phyloP scores from a whole-genome alignment of 371 early-diverging fungal genomes.

The Vairimorpha ceranae region DNA sequence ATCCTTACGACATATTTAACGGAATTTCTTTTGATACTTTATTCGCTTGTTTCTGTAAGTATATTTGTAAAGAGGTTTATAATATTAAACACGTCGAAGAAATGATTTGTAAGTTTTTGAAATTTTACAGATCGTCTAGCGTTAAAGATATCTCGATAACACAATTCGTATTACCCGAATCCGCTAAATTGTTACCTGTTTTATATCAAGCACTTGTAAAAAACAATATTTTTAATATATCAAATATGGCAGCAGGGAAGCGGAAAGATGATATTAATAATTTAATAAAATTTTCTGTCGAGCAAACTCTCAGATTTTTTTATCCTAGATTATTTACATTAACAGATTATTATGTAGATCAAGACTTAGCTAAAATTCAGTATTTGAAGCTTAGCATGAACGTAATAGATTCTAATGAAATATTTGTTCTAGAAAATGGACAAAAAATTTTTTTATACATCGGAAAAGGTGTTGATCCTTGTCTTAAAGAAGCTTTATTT shows the following conservation, averaged over 20 bases:
- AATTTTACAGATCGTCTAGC: constrained; percentile 56
- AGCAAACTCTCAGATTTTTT: constrained; percentile 58
- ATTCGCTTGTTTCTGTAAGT: constrained; percentile 56
- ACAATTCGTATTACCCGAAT: constrained; percentile 62
- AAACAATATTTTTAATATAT: constrained; percentile 40
- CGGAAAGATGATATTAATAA: not conserved
- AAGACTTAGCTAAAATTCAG: constrained; percentile 33
- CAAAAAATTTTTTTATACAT: constrained; percentile 57
- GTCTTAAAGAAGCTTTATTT: constrained; percentile 33
- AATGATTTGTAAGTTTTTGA: constrained; percentile 43
- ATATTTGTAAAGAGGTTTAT: constrained; percentile 36
- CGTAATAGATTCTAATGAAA: constrained; percentile 50
- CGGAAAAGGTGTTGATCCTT: constrained; percentile 52
- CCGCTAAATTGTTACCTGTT: constrained; percentile 59
- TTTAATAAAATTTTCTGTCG: constrained; percentile 41
- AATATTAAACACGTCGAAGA: constrained; percentile 52
- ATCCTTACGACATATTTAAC: constrained; percentile 42
- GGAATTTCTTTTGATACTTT: constrained; percentile 58
- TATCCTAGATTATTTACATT: constrained; percentile 61
- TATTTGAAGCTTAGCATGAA: constrained; percentile 42
- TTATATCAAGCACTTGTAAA: constrained; percentile 56
- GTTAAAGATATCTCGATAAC: constrained; percentile 46
- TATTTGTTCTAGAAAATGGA: constrained; percentile 60
- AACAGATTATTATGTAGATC: constrained; percentile 55
- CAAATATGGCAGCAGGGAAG: not conserved